These are phyloP conservation scores for Fraxinus platypoda DNA, from an alignment of 305 asterid species.

Conservation along the genomic window DNA sequence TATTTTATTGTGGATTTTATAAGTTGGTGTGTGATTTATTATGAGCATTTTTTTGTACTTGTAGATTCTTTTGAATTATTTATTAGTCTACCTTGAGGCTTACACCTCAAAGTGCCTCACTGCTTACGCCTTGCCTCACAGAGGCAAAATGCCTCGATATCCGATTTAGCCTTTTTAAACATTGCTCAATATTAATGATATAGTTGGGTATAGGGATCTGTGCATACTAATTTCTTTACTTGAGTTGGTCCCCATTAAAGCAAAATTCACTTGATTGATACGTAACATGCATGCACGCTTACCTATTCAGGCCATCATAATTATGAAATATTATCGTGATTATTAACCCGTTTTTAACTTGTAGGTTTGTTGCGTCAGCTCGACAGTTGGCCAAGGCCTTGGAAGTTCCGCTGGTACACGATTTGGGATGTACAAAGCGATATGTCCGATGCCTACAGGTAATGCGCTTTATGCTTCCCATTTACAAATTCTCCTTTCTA, in stretches of 20 bases:
- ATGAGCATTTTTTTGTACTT: not conserved
- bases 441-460: constrained; percentile 35
- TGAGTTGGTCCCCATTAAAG: not conserved
- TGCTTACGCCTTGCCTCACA: not conserved
- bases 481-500: not conserved
- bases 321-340: not conserved
- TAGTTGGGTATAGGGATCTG: not conserved
- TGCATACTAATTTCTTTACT: not conserved
- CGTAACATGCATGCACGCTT: not conserved
- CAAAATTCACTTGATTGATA: not conserved
- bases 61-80: not conserved
- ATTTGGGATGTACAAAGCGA: constrained; percentile 30
- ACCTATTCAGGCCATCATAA: not conserved
- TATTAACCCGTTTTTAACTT: not conserved
- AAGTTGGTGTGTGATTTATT: not conserved
- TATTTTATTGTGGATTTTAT: not conserved
- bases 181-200: not conserved
- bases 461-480: not conserved
- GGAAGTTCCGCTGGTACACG: constrained; percentile 24
- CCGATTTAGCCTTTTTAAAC: not conserved
- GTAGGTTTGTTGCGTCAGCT: constrained; percentile 29
- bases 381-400: constrained; percentile 27
- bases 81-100: not conserved
- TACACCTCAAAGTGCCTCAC: not conserved
- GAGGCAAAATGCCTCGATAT: not conserved